Conservation (phyloP, 2,329 filamentous ascomycete genomes). For the Curvularia sp. region DNA sequence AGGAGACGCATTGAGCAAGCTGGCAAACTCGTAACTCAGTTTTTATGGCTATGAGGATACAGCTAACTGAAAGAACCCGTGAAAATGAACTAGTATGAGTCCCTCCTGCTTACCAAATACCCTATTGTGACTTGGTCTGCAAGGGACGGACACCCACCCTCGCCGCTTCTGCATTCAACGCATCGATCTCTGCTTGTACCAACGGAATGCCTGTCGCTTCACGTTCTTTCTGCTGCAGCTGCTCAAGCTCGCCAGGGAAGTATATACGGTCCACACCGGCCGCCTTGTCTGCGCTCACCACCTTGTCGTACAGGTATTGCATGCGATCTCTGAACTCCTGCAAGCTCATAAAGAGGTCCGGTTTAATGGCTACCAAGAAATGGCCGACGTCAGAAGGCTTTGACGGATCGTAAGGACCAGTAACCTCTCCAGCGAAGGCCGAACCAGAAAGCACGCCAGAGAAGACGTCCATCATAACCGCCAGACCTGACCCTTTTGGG, state of each 20-base stretch:
- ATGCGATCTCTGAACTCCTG: conserved; percentile 72
- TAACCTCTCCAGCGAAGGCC: conserved; percentile 79
- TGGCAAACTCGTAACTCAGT: conserved; percentile 52
- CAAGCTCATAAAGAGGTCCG: conserved; percentile 74
- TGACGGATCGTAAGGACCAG: conserved; percentile 75
- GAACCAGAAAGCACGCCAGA: conserved; percentile 79
- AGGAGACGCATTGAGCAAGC: conserved; percentile 66
- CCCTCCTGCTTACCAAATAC: neutral
- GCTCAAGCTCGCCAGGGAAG: conserved; percentile 56
- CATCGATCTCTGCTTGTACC: conserved; percentile 56
- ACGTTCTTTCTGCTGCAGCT: conserved; percentile 35
- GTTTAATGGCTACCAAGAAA: conserved; percentile 70
- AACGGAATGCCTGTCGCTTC: conserved; percentile 56
- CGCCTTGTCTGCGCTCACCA: conserved; percentile 61
- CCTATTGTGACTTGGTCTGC: neutral
- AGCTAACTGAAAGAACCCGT: neutral
- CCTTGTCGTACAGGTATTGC: conserved; percentile 64
- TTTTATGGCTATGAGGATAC: neutral
- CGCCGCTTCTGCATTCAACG: conserved; percentile 58
- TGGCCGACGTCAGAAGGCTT: conserved; percentile 74
- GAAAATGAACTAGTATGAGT: neutral
- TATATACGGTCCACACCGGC: conserved; percentile 63
- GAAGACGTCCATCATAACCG: conserved; percentile 91
- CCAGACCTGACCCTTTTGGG: conserved; percentile 77
- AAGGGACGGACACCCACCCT: conserved; percentile 45